phyloP scores from a whole-genome alignment of 306 rosid genomes.

The Dryas octopetala region DNA sequence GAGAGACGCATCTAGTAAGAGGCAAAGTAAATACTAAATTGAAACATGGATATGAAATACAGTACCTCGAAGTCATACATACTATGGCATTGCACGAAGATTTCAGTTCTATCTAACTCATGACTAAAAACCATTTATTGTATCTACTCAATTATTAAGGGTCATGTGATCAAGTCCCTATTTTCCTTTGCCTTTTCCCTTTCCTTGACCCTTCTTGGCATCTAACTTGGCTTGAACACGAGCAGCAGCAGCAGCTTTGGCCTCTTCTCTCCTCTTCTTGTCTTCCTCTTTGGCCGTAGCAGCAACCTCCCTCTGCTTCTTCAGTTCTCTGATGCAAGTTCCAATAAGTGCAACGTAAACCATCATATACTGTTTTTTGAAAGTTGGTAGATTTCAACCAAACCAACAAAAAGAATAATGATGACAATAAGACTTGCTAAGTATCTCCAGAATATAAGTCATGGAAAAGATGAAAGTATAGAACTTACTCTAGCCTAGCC shows the following conservation, averaged over 20 bases:
- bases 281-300: slow-evolving; percentile 90
- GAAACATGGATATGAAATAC: no score
- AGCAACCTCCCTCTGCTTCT: slow-evolving; percentile 88
- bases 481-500: slow-evolving; percentile 88
- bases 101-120: not conserved
- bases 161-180: slow-evolving; percentile 25
- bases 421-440: not conserved
- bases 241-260: slow-evolving; percentile 90
- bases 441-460: not conserved
- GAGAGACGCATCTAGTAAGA: no score
- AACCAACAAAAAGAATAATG: not conserved
- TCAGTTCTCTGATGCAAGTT: slow-evolving; percentile 62
- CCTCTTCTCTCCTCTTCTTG: slow-evolving; percentile 83
- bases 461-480: not conserved
- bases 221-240: slow-evolving; percentile 92
- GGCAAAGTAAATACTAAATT: no score
- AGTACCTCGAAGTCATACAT: not conserved
- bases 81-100: not conserved
- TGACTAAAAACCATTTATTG: not conserved
- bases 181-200: slow-evolving; percentile 87
- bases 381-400: not conserved
- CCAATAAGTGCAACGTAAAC: slow-evolving; percentile 3
- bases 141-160: not conserved
- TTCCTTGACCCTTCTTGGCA: slow-evolving; percentile 82
- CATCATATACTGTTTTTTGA: slow-evolving; percentile 17